Evolutionary conservation across 75 land plant genomes (phyloP), one percentile per base, ranked within the genome.

Genomic region (Pseudotsuga menziesii): DNA sequence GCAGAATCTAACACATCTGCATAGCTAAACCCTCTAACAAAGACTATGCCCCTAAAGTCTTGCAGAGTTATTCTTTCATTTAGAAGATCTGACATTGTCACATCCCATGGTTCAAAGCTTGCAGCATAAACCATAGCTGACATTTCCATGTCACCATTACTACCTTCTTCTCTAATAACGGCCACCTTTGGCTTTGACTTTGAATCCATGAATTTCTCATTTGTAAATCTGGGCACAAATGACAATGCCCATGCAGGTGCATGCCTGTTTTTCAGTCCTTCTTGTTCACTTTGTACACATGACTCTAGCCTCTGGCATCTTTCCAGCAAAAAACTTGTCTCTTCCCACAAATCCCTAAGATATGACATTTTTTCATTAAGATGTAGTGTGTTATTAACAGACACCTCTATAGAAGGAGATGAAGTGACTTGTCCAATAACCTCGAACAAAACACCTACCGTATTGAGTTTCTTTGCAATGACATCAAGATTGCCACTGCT

Each of bases 121-220:
- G 99, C 91, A 73, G 91, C 91, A 75, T 82, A 80, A 48, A 90
- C 93, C 81, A 93, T 93, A 23, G 97, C 99, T 41, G 94, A 85
- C 99, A 96, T 96, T 81, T 96, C 99, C 61, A 97, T 70, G 72
- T 96, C 99, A 13, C 99, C 97, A 82, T 96, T 96, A 90, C 99
- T 96, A 27, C 99, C 99, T 83, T 96, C 99, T 72, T 96, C 99
- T 16, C 97, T 88, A 79, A 96, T 86, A 8, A 96, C 81, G 35
- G 94, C 99, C 4, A 96, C 93, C 74, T 90, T 93, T 27, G 96
- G 99, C 71, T 90, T 96, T 22, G 72, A 72, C 61, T 75, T 58
- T 7, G 75, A 66, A 4, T 20, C 27, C 83, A 93, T 67, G 29
- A 81, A 75, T 56, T 91, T 86, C 56, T 84, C 78, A 75, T 79